Evolutionary conservation across 176 grass and related monocot species (phyloP).

Genomic region (Oryza glaberrima): DNA sequence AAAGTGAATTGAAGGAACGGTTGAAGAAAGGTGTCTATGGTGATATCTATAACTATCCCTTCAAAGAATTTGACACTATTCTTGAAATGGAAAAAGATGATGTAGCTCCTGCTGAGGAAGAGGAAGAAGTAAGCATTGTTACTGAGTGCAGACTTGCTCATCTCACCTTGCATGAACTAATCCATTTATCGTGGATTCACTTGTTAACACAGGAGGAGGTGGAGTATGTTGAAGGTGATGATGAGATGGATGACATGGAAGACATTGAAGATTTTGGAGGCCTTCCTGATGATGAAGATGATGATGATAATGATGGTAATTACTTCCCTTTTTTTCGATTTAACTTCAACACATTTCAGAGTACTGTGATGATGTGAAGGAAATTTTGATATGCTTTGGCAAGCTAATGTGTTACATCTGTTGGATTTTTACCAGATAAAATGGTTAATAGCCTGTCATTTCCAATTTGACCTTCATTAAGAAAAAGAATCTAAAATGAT

Average conservation of each 20-base stretch:
- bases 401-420: neutral
- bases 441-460: slow-evolving; percentile 14
- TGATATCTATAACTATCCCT: slow-evolving; percentile 76
- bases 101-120: slow-evolving; percentile 51
- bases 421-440: neutral
- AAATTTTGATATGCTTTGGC: slow-evolving; percentile 9
- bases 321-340: neutral
- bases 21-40: slow-evolving; percentile 88
- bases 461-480: slow-evolving; percentile 21
- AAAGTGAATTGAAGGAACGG: slow-evolving; percentile 88
- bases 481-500: slow-evolving; percentile 37
- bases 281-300: slow-evolving; percentile 36
- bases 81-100: slow-evolving; percentile 57
- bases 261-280: slow-evolving; percentile 89
- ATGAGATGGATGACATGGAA: slow-evolving; percentile 71
- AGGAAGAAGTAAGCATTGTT: slow-evolving; percentile 70
- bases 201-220: slow-evolving; percentile 59
- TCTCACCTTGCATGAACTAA: slow-evolving; percentile 17
- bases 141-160: slow-evolving; percentile 14
- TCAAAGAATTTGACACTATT: slow-evolving; percentile 47
- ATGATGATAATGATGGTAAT: slow-evolving; percentile 30
- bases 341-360: neutral
- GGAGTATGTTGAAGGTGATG: slow-evolving; percentile 82
- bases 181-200: slow-evolving; percentile 10
- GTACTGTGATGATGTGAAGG: neutral